Evolutionary conservation across 2,329 filamentous ascomycete species (phyloP).

Genomic region (Corynespora cassiicola): DNA sequence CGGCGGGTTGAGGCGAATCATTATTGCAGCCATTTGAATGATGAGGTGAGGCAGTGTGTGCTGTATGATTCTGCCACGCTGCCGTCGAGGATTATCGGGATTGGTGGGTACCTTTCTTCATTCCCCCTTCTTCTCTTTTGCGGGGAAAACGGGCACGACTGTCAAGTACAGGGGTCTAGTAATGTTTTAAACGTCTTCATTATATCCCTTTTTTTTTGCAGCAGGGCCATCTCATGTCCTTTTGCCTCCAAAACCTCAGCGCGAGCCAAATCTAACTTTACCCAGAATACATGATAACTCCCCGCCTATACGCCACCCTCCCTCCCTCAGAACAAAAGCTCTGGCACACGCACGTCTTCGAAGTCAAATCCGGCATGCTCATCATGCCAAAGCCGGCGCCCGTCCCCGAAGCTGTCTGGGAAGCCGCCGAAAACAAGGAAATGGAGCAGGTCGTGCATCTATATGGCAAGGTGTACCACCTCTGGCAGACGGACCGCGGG

Average conservation of each 20-base stretch:
- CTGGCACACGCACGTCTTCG: constrained; percentile 80
- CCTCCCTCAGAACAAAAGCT: constrained; percentile 71
- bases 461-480: constrained; percentile 85
- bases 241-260: too few species aligned
- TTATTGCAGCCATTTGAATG: constrained; percentile 80
- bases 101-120: constrained; percentile 46
- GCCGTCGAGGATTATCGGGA: constrained; percentile 76
- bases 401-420: constrained; percentile 70
- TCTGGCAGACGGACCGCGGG: constrained; percentile 84
- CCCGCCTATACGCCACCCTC: constrained; percentile 70
- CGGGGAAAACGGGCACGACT: neutral
- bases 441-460: constrained; percentile 78
- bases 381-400: constrained; percentile 70
- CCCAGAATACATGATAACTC: constrained; percentile 81
- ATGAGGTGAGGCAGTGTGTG: constrained; percentile 83
- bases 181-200: too few species aligned
- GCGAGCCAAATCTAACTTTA: too few species aligned
- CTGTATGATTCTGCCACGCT: constrained; percentile 76
- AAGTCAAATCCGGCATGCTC: constrained; percentile 81
- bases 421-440: constrained; percentile 76
- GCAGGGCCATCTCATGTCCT: too few species aligned
- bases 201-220: too few species aligned
- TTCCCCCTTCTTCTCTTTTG: neutral
- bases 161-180: neutral
- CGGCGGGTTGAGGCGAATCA: constrained; percentile 79